Evolutionary conservation across 345 rosid genomes (phyloP).

Genomic region (Melastoma malabathricum): DNA sequence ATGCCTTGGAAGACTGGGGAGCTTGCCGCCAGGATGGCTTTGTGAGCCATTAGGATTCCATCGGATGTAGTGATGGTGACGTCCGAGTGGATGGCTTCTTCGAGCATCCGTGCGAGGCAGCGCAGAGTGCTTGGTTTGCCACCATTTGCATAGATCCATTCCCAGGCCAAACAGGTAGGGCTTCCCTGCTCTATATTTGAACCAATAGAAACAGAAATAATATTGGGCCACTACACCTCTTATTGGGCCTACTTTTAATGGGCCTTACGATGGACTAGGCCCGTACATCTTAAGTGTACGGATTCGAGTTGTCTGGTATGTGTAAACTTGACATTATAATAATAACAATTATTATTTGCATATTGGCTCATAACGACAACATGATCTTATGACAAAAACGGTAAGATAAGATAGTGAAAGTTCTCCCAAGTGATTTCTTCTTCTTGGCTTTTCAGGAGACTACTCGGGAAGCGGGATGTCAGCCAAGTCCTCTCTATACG

Average conservation of each 20-base stretch:
- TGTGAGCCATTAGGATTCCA: conserved; percentile 72
- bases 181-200: conserved; percentile 45
- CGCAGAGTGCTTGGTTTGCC: conserved; percentile 48
- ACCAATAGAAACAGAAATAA: neutral
- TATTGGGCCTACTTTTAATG: too few relatives aligned
- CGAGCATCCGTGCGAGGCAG: conserved; percentile 80
- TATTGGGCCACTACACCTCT: neutral
- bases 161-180: conserved; percentile 57
- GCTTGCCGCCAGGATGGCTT: conserved; percentile 72
- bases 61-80: conserved; percentile 64
- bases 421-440: too few relatives aligned
- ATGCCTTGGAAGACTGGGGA: conserved; percentile 85
- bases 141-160: conserved; percentile 51
- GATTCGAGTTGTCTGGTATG: too few relatives aligned
- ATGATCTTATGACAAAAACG: too few relatives aligned
- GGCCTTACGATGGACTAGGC: too few relatives aligned
- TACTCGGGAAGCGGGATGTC: conserved; percentile 26
- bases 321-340: too few relatives aligned
- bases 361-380: too few relatives aligned
- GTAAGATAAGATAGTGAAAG: too few relatives aligned
- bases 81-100: conserved; percentile 62
- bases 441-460: neutral
- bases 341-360: too few relatives aligned
- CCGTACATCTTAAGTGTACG: too few relatives aligned
- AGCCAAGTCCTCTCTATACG: conserved; percentile 40